Evolutionary conservation across 305 asterid genomes (phyloP).

Genomic region (Ilex paraguariensis): DNA sequence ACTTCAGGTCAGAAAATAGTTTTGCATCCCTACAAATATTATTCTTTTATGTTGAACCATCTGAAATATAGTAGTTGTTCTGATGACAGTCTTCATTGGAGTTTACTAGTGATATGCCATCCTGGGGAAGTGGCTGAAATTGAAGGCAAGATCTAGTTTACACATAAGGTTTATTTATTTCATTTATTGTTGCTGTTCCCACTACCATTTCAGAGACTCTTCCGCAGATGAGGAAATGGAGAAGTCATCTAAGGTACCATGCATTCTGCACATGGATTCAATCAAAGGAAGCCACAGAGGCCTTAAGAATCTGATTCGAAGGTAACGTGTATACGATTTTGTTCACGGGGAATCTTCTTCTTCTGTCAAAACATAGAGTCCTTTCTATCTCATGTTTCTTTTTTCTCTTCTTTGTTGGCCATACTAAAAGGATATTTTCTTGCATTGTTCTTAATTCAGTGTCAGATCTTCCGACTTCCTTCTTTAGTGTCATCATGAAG

Average conservation of each 20-base stretch:
- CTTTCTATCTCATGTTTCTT: no score
- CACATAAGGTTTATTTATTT: conserved; percentile 8
- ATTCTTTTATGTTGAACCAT: conserved; percentile 13
- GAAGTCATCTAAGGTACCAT: conserved; percentile 40
- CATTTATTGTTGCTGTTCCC: conserved; percentile 9
- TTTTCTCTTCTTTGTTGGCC: no score
- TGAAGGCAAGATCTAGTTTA: conserved; percentile 36
- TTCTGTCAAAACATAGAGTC: no score
- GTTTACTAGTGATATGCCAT: conserved; percentile 87
- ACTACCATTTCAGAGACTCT: conserved; percentile 19
- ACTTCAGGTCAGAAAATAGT: conserved; percentile 64
- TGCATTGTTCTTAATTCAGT: no score
- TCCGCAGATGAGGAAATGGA: conserved; percentile 43
- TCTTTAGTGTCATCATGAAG: no score
- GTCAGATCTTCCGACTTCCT: no score
- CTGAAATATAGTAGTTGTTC: conserved; percentile 16
- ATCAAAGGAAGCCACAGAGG: conserved; percentile 75
- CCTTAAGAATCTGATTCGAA: conserved; percentile 46
- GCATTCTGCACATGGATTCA: conserved; percentile 93
- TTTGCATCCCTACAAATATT: conserved; percentile 9
- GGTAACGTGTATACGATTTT: conserved; percentile 35
- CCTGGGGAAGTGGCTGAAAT: conserved; percentile 64
- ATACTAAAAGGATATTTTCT: no score
- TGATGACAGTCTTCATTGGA: conserved; percentile 85
- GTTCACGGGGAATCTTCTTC: background rate